A percentile compares a stretch with the other conserved stretches of the same genome.
phyloP scores from a whole-genome alignment of 164 flowering plant species.

The Taxillus chinensis region DNA sequence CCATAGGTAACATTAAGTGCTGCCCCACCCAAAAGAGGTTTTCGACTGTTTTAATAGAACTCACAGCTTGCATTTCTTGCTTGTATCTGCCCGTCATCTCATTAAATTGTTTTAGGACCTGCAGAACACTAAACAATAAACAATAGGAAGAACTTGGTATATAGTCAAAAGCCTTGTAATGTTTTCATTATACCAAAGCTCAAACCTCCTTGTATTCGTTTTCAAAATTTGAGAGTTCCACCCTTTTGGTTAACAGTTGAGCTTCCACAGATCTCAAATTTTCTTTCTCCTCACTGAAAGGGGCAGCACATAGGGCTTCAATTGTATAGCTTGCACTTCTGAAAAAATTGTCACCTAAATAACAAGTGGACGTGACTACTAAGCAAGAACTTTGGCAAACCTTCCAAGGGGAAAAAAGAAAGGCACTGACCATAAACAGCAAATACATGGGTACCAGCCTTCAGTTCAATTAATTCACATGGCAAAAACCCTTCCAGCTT shows the following conservation, averaged over 20 bases:
- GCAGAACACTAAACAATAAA: conserved; percentile 11
- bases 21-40: background rate
- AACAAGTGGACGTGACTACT: background rate
- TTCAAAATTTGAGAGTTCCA: conserved; percentile 81
- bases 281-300: conserved; percentile 66
- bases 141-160: background rate
- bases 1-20: background rate
- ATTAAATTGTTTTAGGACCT: conserved; percentile 93
- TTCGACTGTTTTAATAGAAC: conserved; percentile 11
- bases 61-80: conserved; percentile 83
- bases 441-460: conserved; percentile 90
- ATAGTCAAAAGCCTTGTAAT: background rate
- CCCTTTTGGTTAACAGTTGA: conserved; percentile 72
- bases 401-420: background rate
- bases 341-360: conserved; percentile 91
- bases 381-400: no score
- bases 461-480: conserved; percentile 85
- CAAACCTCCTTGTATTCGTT: conserved; percentile 84
- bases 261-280: conserved; percentile 74
- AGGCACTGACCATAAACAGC: conserved; percentile 83
- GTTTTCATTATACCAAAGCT: background rate
- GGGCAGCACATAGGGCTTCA: conserved; percentile 74
- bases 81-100: conserved; percentile 95
- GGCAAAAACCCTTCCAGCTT: conserved; percentile 90
- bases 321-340: conserved; percentile 82